Conservation (phyloP, 148 eudicot species). For the Rheum nobile region DNA sequence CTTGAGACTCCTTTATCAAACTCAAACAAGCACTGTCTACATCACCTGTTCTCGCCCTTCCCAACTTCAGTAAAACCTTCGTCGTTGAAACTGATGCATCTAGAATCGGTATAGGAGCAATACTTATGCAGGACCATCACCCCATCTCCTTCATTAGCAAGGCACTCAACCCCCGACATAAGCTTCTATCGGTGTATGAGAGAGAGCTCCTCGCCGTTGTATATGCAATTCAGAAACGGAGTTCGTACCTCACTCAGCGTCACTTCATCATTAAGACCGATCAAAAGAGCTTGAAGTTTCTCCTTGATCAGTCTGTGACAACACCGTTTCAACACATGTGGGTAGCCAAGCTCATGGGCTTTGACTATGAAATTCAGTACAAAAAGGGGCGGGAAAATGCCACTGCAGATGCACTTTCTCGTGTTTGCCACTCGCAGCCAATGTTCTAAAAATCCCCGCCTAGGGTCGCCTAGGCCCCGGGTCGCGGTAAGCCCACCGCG, state of each 20-base stretch:
- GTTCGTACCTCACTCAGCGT: neutral
- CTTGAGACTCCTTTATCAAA: too few relatives aligned
- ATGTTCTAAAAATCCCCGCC: too few relatives aligned
- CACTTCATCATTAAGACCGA: neutral
- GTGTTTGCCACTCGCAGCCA: neutral
- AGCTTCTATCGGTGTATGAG: neutral
- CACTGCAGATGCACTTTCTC: neutral
- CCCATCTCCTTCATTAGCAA: too few relatives aligned
- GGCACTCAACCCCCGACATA: neutral
- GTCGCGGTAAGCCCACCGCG: too few relatives aligned
- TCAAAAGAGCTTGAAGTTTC: neutral
- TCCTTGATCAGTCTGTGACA: neutral
- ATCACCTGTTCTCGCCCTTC: neutral
- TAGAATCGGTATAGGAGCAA: neutral
- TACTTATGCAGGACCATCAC: neutral
- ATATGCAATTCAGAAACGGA: neutral
- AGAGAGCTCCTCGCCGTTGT: neutral
- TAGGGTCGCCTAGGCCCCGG: too few relatives aligned
- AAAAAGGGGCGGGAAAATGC: neutral
- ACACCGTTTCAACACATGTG: neutral
- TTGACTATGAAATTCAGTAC: too few relatives aligned
- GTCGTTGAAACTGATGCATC: neutral
- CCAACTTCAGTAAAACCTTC: neutral
- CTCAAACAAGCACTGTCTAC: neutral
- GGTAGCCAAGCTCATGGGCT: neutral